phyloP scores from a whole-genome alignment of 192 early-diverging fungal genomes.

The Linnemannia elongata region DNA sequence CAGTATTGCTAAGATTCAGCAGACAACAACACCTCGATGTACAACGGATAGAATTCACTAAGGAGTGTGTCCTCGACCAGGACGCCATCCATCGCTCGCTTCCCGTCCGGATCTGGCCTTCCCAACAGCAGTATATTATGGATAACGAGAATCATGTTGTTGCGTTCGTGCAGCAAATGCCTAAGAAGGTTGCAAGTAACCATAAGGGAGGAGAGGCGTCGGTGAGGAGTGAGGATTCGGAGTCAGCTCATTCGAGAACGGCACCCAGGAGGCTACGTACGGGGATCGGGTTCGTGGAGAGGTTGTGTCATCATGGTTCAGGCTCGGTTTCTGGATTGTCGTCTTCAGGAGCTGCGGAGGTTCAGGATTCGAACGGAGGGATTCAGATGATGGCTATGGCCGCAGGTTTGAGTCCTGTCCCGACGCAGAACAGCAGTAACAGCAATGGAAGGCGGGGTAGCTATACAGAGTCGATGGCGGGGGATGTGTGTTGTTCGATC shows the following conservation, averaged over 20 bases:
- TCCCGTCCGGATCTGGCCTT: conserved; percentile 26
- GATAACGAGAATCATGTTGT: conserved; percentile 3
- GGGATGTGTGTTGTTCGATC: conserved; percentile 21
- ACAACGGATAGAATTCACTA: conserved; percentile 6
- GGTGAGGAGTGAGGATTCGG: background rate
- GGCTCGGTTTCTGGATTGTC: background rate
- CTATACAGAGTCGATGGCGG: background rate
- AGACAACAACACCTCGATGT: conserved; percentile 1
- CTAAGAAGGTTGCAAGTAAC: background rate
- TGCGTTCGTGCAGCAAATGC: background rate
- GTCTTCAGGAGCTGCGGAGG: background rate
- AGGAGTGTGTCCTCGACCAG: conserved; percentile 14
- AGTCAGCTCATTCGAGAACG: background rate
- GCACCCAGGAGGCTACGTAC: background rate
- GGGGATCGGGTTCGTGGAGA: background rate
- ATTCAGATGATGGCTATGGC: background rate
- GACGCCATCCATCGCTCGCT: conserved; percentile 4
- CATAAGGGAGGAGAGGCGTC: background rate
- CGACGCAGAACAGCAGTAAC: background rate
- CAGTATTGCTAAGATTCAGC: conserved; percentile 15
- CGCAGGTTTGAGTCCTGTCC: background rate
- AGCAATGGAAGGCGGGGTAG: background rate
- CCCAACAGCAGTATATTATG: conserved; percentile 9
- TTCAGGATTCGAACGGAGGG: background rate
- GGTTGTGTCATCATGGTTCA: conserved; percentile 3